Percentiles rank a stretch among this genome's conserved stretches.
Evolutionary conservation across 2,329 filamentous ascomycete species (phyloP).

Genomic region (Aspergillus glaucus): DNA sequence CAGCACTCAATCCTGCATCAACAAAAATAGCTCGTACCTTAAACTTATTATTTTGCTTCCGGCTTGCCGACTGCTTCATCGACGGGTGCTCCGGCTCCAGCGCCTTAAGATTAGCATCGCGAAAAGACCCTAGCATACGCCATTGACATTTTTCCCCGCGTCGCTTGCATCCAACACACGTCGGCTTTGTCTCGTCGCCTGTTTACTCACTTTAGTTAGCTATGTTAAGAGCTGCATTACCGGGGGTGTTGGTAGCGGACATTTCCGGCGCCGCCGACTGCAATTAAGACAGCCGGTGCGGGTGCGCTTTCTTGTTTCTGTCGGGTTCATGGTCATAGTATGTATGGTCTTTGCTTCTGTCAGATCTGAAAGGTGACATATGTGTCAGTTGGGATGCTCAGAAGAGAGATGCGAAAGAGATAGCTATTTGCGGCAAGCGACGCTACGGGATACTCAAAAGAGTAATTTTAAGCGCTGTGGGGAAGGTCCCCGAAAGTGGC

Average conservation of each 20-base stretch:
- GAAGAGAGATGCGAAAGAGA: not conserved
- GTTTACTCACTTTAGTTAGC: not conserved
- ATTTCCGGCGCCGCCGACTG: conserved; percentile 28
- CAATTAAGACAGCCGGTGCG: conserved; percentile 28
- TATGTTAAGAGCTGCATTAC: not conserved
- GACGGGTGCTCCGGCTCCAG: conserved; percentile 24
- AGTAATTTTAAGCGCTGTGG: not conserved
- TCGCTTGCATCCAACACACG: conserved; percentile 24
- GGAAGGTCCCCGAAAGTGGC: not conserved
- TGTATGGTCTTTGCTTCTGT: too few species aligned
- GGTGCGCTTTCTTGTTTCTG: conserved; percentile 19
- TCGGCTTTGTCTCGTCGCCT: conserved; percentile 26
- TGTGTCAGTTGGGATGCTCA: too few species aligned
- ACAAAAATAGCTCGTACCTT: conserved; percentile 7
- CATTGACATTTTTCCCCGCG: conserved; percentile 26
- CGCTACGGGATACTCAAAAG: not conserved
- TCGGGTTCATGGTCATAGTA: conserved; percentile 1
- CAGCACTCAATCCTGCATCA: not conserved
- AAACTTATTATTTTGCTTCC: conserved; percentile 18
- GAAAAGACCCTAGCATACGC: conserved; percentile 25
- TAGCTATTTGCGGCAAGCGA: too few species aligned
- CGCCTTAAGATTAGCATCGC: conserved; percentile 24
- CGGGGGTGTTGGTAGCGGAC: conserved; percentile 6
- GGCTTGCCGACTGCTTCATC: conserved; percentile 20
- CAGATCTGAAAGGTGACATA: too few species aligned